Evolutionary conservation across 345 rosid genomes (phyloP), one percentile per base, ranked within the genome.

Genomic region (Zanthoxylum bungeanum): DNA sequence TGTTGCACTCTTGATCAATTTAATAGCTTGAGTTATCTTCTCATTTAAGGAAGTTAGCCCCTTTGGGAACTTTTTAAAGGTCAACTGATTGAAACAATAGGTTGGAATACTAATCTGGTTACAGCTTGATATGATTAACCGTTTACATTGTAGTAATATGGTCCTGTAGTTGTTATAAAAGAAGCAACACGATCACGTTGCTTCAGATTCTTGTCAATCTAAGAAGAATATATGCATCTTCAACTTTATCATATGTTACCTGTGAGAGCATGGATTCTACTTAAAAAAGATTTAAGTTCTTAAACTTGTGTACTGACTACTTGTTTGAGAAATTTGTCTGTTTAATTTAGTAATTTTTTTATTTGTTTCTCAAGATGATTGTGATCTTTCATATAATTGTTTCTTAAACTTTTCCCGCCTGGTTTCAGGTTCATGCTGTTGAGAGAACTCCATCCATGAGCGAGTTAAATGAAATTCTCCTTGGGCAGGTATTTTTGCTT

Each of bases 371-470:
- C 31, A 58, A 47, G 6, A 59, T 71, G 40, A 46, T 34, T 61
- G 17, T 56, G 57, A 75, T 24, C 14, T 60, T 53, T 16, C n/a
- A 10, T 31, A 22, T 42, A 12, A 44, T 46, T 58, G 11, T 65
- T 73, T 70, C 75, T 76, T n/a, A 72, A 63, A 73, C 40, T 69
- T 68, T 33, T 28, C 49, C 28, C 4, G 16, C 69, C 9, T 72
- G 62, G 44, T 73, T 82, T 82, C 83, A 94, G 98, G 97, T 92
- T 76, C 81, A 79, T 80, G 95, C 89, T 66, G 95, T 94, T 73
- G 93, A 92, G 84, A 85, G 80, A 84, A 92, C 98, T 75, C 97
- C 98, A 78, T 92, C 97, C 65, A 89, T 92, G 98, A 94, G 98
- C 21, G 97, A 90, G 85, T 77, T 94, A 80, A 94, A 81, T 85